Percentiles rank a stretch among this genome's conserved stretches.
Evolutionary conservation across 371 early-diverging fungal genomes (phyloP).

Genomic region (Mucor indicus): DNA sequence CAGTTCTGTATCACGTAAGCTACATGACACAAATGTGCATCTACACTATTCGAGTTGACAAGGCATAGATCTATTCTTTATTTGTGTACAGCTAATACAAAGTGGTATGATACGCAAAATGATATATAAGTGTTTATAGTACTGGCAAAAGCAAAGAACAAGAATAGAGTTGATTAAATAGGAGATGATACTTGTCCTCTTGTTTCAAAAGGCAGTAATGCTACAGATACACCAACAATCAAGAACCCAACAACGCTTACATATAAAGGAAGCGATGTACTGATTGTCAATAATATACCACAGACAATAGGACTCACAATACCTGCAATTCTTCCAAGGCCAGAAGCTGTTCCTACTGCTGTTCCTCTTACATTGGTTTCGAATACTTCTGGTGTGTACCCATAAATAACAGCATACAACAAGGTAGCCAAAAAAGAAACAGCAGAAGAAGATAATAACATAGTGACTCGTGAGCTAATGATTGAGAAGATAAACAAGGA

Average conservation of each 20-base stretch:
- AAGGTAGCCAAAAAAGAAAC: slow-evolving; percentile 72
- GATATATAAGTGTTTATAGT: background rate
- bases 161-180: background rate
- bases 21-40: too few species aligned
- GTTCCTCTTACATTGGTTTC: slow-evolving; percentile 75
- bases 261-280: slow-evolving; percentile 63
- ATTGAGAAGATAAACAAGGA: slow-evolving; percentile 67
- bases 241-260: slow-evolving; percentile 60
- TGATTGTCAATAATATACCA: slow-evolving; percentile 60
- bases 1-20: too few species aligned
- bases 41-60: too few species aligned
- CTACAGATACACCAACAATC: slow-evolving; percentile 60
- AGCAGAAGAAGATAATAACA: slow-evolving; percentile 63
- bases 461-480: slow-evolving; percentile 46
- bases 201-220: slow-evolving; percentile 72
- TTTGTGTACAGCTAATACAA: too few species aligned
- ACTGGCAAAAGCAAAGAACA: too few species aligned
- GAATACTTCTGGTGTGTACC: slow-evolving; percentile 91
- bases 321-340: slow-evolving; percentile 74
- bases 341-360: slow-evolving; percentile 78
- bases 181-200: slow-evolving; percentile 22
- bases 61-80: too few species aligned
- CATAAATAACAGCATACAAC: slow-evolving; percentile 82
- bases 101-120: too few species aligned
- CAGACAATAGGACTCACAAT: slow-evolving; percentile 74